Evolutionary conservation across 2,329 filamentous ascomycete species (phyloP).

Genomic region (Dactylellina parvicollis): DNA sequence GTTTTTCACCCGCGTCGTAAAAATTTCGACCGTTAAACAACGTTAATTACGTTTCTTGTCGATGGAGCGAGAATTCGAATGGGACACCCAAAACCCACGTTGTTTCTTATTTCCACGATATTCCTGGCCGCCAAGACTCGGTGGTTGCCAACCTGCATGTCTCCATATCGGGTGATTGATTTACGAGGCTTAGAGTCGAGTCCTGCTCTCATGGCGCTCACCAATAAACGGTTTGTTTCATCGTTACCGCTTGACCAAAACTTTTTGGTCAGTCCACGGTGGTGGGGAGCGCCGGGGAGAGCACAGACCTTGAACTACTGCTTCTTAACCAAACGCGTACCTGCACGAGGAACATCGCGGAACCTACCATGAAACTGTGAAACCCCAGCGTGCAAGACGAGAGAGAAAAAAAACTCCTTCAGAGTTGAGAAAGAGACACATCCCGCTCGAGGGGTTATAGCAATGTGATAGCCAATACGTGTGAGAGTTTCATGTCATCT

Average conservation of each 20-base stretch:
- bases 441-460: slow-evolving; percentile 36
- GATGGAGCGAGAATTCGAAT: too few relatives aligned
- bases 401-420: slow-evolving; percentile 13
- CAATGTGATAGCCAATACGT: slow-evolving; percentile 50
- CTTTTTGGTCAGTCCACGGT: background rate
- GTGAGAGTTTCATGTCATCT: slow-evolving; percentile 51
- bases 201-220: slow-evolving; percentile 16
- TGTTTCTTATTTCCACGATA: slow-evolving; percentile 36
- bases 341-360: background rate
- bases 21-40: slow-evolving; percentile 3
- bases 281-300: background rate
- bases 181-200: slow-evolving; percentile 40
- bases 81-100: slow-evolving; percentile 23
- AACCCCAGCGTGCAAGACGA: slow-evolving; percentile 27
- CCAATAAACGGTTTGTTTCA: slow-evolving; percentile 54
- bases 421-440: slow-evolving; percentile 27
- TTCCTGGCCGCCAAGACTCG: slow-evolving; percentile 35
- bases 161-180: slow-evolving; percentile 47
- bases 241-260: slow-evolving; percentile 38
- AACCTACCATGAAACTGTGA: slow-evolving; percentile 16
- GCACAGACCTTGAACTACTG: slow-evolving; percentile 34
- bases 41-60: background rate
- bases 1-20: slow-evolving; percentile 34
- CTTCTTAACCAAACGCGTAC: slow-evolving; percentile 26
- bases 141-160: slow-evolving; percentile 40